A percentile compares a stretch with the other conserved stretches of the same genome.
Evolutionary conservation across 345 rosid species (phyloP).

Genomic region (Eucalyptus pauciflora): DNA sequence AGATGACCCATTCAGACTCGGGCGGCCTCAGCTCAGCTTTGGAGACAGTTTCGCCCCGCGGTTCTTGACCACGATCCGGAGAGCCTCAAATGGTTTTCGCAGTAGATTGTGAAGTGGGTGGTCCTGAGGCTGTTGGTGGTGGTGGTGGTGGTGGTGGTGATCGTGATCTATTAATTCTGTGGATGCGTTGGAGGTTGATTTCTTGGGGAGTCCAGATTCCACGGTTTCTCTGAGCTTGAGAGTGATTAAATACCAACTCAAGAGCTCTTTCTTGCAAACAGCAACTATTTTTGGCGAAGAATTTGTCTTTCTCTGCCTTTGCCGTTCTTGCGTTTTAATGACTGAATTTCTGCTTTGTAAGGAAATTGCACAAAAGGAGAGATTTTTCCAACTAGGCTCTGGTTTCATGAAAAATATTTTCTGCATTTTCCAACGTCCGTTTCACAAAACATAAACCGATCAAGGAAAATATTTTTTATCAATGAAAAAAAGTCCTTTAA

Average conservation of each 20-base stretch:
- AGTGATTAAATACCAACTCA: no score
- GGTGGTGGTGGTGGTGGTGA: not conserved
- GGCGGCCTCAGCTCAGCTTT: not conserved
- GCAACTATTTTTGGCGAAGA: constrained; percentile 29
- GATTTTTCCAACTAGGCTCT: not conserved
- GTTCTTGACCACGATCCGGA: not conserved
- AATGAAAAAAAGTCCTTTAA: fast-evolving
- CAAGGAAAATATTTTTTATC: no score
- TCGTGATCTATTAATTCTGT: not conserved
- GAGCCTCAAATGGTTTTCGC: constrained; percentile 7
- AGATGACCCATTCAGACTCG: not conserved
- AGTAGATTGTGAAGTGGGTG: constrained; percentile 6
- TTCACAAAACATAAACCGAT: fast-evolving
- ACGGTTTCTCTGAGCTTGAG: no score
- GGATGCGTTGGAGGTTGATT: not conserved
- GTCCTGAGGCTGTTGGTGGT: not conserved
- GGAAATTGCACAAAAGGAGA: not conserved
- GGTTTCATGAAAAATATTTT: no score
- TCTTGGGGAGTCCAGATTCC: not conserved
- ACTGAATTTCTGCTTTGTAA: not conserved
- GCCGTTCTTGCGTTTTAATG: not conserved
- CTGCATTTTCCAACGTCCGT: no score
- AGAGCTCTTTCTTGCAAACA: not conserved
- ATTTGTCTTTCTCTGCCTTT: not conserved
- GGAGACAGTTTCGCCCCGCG: not conserved